Base-by-base conservation (phyloP, 805 yeast species). In the Candida boleticola region DNA sequence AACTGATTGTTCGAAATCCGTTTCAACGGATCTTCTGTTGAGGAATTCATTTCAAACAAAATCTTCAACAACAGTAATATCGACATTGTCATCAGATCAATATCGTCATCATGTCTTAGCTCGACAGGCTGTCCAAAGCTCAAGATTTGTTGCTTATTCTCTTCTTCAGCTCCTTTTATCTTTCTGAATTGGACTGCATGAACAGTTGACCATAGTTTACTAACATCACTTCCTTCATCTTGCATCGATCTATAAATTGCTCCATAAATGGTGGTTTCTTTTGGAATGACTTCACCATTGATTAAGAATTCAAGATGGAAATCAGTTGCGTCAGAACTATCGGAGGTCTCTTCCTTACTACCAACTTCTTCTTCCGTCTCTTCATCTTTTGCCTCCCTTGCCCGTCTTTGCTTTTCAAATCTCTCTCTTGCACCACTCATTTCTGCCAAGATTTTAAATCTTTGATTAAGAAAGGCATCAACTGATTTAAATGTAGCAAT, bases 231-330 rank as follows among this genome's bases (percentile, higher is more conserved):
- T 4, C 21, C 41, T 31, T 65, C 68, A 23, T 64, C 64, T 54
- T 76, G 74, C 11, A 75, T 55, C 2, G 77, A 63, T 37, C 76
- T 74, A 55, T 80, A 81, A 4, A 85, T 66, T 0, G 89, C 90
- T 1, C 93, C 93, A 60, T 81, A 85, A 2, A 88, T 73, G 0
- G 96, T 87, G 0, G 86, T 79, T 39, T 78, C 86, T 29, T 68
- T 68, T 2, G 88, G 83, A 21, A 86, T 68, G 0, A 60, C 64
- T 42, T 79, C 80, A 3, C 76, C 87, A 47, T 80, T 69, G 10
- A 82, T 63, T 1, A 64, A 63, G 54, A 87, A 87, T 42, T 80
- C 84, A 40, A 82, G 64, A 39, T 71, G 41, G 2, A 37, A 10
- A 14, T 23, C 10, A 11, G 6, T 26, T 5, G 30, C 20, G 13